Evolutionary conservation across 2,329 filamentous ascomycete species (phyloP), one percentile per base, ranked within the genome.

Genomic region (Clarireedia paspali): DNA sequence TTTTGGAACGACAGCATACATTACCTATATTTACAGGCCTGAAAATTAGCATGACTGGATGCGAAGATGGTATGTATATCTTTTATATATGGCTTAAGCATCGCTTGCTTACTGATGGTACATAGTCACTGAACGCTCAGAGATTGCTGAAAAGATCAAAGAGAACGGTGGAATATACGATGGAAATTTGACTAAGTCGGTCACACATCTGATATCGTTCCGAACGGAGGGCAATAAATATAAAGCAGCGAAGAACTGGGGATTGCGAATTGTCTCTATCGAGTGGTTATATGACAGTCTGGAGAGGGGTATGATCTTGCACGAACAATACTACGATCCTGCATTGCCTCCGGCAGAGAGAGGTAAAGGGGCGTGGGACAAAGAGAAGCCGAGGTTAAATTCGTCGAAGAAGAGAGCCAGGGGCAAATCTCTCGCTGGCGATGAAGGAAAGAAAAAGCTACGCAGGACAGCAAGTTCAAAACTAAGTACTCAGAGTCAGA

Each of bases 141-240:
- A 79, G 45, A 85, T 97, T 60, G 83, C 89, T 58, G 77, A 84
- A 20, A 57, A 62, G 45, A 64, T 70, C 80, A 78, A 23, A 82
- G 91, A 60, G 74, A 75, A 95, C 66, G 92, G 92, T 34, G 94
- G 85, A n/a, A 75, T 81, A 53, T 96, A 96, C 69, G 85, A 88
- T 27, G 89, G 88, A 55, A 92, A 99, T 68, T 78, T 99, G 53
- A 95, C 91, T 9, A 89, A 85, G 66, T 78, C 77, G 53, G 89
- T 95, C 61, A 95, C 91, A 2, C 94, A 99, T 71, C 79, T 99
- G 15, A 87, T 99, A 61, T 89, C 89, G 34, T 81, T 81, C 59
- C 81, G 80, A 50, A 84, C 92, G 7, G 82, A 88, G 61, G 92
- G 94, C 23, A 88, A 90, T 59, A 99, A 99, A 71, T 99, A 95